Base-by-base conservation (phyloP, 208 protist genomes). In the Wallacemonas sp. region DNA sequence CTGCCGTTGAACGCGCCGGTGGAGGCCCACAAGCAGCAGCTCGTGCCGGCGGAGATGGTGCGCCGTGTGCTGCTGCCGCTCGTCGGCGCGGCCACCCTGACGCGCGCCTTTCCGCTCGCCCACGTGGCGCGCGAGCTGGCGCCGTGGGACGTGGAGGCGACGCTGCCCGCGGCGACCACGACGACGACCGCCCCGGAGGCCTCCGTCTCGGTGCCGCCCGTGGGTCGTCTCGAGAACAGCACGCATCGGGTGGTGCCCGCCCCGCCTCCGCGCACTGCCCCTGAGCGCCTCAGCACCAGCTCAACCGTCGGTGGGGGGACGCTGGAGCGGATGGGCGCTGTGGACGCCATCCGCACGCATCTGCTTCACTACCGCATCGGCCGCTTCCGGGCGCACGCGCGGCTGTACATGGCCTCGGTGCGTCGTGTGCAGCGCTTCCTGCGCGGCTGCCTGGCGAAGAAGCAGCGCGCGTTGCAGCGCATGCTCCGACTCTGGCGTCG, bases 371-470 rank as follows among this genome's bases (percentile, higher is more conserved):
- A 82, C 65, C 42, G 49, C 55, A 63, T 57, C 32, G 68, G 72
- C 31, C 49, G 49, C 25, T 57, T 44, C 71, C 16, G 33, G 52
- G 33, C 50, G 75, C 55, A 39, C 22, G 67, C 91, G 16, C 55
- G 28, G 23, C 26, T 25, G 29, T 42, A 87, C n/a, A 0, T 91
- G 1, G 5, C 10, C 2, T 74, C 86, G 11, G 82, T 86, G 44
- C 45, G 52, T 2, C 64, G 68, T 11, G 42, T 95, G 41, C 89
- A 95, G 73, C 70, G 76, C 31, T 95, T 95, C 65, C 81, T 95
- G 23, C 83, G 86, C 1, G n/a, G 38, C 23, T 92, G 74, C 61
- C 41, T 91, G 8, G 66, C 49, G 0, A 74, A 77, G 38, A 92
- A 88, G 65, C 57, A 68, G 38, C 74, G 89, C 3, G 89, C 89